These are phyloP conservation scores for Sporothrix pallida DNA, from an alignment of 2,329 filamentous ascomycete species.

Conservation along the genomic window DNA sequence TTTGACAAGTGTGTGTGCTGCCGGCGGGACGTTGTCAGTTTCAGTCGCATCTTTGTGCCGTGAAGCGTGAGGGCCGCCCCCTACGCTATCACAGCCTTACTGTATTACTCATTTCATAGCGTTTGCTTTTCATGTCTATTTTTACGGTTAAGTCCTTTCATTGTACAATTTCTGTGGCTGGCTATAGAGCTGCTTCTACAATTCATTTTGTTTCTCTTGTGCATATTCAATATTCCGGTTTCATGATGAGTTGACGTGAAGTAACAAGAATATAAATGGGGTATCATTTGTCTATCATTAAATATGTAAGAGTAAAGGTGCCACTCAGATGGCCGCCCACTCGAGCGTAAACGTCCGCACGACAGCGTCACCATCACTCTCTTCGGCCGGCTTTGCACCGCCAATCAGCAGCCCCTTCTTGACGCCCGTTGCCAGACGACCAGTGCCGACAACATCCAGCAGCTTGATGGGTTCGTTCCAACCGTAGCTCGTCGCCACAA, in stretches of 20 bases:
- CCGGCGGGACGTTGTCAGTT: constrained; percentile 83
- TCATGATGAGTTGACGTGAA: not conserved
- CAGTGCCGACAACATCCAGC: constrained; percentile 83
- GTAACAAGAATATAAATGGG: constrained; percentile 1
- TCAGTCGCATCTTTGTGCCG: constrained; percentile 90
- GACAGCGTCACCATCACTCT: not conserved
- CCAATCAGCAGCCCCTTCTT: constrained; percentile 95
- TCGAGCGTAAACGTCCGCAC: constrained; percentile 84
- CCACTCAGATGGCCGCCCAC: constrained; percentile 82
- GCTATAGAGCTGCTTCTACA: not conserved
- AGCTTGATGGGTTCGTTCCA: constrained; percentile 89
- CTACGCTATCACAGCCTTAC: not conserved
- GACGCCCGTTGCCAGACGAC: constrained; percentile 87
- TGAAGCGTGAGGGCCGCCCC: constrained; percentile 43
- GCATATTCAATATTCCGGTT: not conserved
- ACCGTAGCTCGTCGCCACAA: constrained; percentile 79
- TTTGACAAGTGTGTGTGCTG: constrained; percentile 97
- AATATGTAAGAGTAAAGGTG: not conserved
- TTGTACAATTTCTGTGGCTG: constrained; percentile 8
- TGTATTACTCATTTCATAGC: constrained; percentile 14
- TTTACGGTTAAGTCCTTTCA: not conserved
- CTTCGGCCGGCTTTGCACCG: constrained; percentile 53
- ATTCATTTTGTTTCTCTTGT: not conserved
- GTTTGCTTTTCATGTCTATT: not conserved
- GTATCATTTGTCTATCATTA: constrained; percentile 26